A percentile compares a stretch with the other conserved stretches of the same genome.
These are phyloP conservation scores for Epichloe glyceriae DNA, from an alignment of 2,329 filamentous ascomycete genomes.

Conservation along the genomic window DNA sequence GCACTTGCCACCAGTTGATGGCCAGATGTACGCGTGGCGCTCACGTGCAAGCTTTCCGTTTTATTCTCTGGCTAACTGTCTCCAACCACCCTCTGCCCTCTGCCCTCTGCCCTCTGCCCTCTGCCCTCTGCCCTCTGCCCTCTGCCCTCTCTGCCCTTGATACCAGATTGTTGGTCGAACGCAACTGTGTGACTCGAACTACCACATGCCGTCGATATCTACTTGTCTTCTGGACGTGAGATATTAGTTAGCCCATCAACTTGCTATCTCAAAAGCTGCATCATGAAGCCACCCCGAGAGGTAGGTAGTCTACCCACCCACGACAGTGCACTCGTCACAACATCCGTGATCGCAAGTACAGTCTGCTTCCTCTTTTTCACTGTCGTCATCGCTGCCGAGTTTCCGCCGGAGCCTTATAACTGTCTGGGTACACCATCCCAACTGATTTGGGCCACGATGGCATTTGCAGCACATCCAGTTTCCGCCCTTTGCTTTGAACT, in stretches of 20 bases:
- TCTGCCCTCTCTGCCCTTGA: no score
- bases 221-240: not conserved
- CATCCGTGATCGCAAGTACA: conserved; percentile 39
- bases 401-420: conserved; percentile 19
- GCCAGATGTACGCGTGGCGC: no score
- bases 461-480: conserved; percentile 43
- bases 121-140: no score
- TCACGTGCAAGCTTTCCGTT: no score
- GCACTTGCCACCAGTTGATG: no score
- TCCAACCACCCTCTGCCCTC: no score
- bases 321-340: conserved; percentile 33
- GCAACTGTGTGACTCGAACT: no score
- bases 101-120: no score
- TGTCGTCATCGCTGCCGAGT: conserved; percentile 12
- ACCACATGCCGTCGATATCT: not conserved
- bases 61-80: no score
- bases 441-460: conserved; percentile 34
- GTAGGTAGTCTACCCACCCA: conserved; percentile 21
- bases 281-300: not conserved
- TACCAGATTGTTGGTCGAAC: no score
- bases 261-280: no score
- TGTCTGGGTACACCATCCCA: conserved; percentile 38
- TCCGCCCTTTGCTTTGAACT: conserved; percentile 35
- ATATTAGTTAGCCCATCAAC: not conserved
- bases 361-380: conserved; percentile 23